Base-by-base conservation (phyloP, 805 yeast genomes). In the Yarrowia sp. region DNA sequence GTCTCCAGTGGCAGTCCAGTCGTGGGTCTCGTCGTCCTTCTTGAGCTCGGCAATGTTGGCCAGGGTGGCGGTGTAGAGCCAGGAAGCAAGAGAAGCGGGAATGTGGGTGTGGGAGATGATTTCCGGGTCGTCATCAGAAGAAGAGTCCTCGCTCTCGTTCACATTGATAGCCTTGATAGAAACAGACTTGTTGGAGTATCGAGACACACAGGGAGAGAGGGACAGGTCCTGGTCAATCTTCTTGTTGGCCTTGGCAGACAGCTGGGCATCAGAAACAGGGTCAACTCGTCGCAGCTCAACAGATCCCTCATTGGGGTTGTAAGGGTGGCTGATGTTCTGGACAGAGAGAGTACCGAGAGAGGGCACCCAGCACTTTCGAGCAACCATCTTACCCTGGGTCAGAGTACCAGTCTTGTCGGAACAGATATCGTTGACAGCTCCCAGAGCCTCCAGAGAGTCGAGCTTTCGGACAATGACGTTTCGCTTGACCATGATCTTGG, bases 341-440 rank as follows among this genome's bases (percentile, higher is more conserved):
- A 87, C 83, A 16, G 80, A 73, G 68, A 80, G 81, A 14, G 86
- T 80, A 17, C 92, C 92, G 43, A 79, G 77, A 5, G 80, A 76
- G 10, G 92, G 91, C 46, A 88, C 72, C 90, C 90, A 88, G 24
- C 81, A 86, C 67, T 83, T 81, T 67, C 82, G 84, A n/a, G 85
- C 84, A 70, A 88, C 80, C 95, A 88, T 88, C 68, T 85, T 85
- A 64, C 93, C 93, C 69, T 86, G 89, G 4, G 95, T 88, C 67
- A 88, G 79, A 41, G 95, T 88, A 67, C 95, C 95, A 8, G 95
- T 88, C 72, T 88, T 88, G 77, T 88, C 95, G 1, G 92, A 88
- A 73, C 93, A 88, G 67, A 88, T 86, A 69, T 87, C 91, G 69
- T 87, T 86, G 63, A 89, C 87, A 17, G 91, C 87, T 24, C 95